Evolutionary conservation across 495 filamentous ascomycete genomes (phyloP).

Genomic region (Hyaloscypha finlandica): DNA sequence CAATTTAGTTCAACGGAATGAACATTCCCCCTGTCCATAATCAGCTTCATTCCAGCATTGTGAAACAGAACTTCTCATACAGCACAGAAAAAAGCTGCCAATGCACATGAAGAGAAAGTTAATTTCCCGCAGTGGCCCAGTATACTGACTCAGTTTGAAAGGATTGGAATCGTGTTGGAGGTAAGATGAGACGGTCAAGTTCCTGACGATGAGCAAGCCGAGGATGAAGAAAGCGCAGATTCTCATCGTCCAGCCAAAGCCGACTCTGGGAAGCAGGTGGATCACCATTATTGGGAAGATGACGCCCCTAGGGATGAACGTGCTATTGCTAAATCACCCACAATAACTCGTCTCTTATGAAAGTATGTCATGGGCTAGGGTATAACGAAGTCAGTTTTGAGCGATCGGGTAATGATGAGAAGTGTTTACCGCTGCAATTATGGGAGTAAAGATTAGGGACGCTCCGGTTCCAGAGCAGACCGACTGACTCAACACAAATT

Average conservation of each 20-base stretch:
- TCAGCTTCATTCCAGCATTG: neutral
- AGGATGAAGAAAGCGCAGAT: constrained; percentile 68
- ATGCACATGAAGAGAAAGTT: constrained; percentile 51
- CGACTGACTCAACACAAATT: constrained; percentile 59
- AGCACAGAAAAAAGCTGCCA: constrained; percentile 61
- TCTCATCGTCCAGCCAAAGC: constrained; percentile 73
- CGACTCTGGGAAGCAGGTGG: constrained; percentile 58
- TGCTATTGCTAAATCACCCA: constrained; percentile 63
- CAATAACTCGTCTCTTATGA: constrained; percentile 58
- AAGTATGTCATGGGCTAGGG: constrained; percentile 51
- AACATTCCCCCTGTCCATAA: constrained; percentile 51
- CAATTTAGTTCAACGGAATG: constrained; percentile 69
- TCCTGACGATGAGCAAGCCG: constrained; percentile 57
- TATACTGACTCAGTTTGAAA: constrained; percentile 52
- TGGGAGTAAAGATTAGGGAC: constrained; percentile 57
- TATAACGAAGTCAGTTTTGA: neutral
- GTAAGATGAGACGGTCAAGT: constrained; percentile 61
- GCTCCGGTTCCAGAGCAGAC: constrained; percentile 56
- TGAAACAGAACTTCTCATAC: constrained; percentile 20
- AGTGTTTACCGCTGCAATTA: neutral
- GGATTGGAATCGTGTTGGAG: constrained; percentile 55
- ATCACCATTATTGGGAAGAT: constrained; percentile 70
- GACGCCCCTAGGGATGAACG: constrained; percentile 69
- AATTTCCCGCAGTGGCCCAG: constrained; percentile 56
- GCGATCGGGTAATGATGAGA: neutral